Conservation (phyloP, 768 basidiomycete species). For the Omphalotus guepiniiformis region DNA sequence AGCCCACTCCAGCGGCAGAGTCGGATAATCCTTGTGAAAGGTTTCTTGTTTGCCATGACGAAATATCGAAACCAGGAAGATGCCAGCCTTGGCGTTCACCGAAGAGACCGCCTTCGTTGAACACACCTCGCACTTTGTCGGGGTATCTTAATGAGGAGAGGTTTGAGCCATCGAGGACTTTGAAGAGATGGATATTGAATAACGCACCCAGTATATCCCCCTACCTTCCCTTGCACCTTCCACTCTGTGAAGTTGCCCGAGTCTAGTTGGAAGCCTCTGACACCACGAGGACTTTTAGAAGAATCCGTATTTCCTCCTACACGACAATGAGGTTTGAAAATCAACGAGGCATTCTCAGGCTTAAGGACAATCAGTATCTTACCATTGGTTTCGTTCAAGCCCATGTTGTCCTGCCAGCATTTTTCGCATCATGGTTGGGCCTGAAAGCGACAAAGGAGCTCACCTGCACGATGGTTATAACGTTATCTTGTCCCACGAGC, state of each 20-base stretch:
- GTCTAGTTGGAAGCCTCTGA: constrained; percentile 72
- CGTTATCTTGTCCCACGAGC: constrained; percentile 53
- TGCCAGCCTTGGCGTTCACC: constrained; percentile 76
- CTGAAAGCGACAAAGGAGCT: constrained; percentile 4
- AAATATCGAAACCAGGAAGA: constrained; percentile 64
- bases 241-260: constrained; percentile 55
- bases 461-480: constrained; percentile 75
- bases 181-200: no score
- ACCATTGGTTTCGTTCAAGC: constrained; percentile 60
- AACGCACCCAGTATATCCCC: constrained; percentile 61
- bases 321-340: background rate
- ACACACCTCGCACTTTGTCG: constrained; percentile 65
- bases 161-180: background rate
- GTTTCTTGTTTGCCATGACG: constrained; percentile 54
- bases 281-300: constrained; percentile 72
- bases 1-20: constrained; percentile 65
- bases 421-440: background rate
- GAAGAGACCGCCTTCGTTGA: constrained; percentile 70
- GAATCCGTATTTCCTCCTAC: constrained; percentile 26
- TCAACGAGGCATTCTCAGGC: no score
- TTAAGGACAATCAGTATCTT: no score
- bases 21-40: constrained; percentile 56
- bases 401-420: constrained; percentile 66
- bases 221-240: constrained; percentile 75
- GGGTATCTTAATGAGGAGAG: constrained; percentile 47